Percentiles rank a stretch among this genome's conserved stretches.
phyloP scores from a whole-genome alignment of 75 land plant species.

The Gnetum montanum region DNA sequence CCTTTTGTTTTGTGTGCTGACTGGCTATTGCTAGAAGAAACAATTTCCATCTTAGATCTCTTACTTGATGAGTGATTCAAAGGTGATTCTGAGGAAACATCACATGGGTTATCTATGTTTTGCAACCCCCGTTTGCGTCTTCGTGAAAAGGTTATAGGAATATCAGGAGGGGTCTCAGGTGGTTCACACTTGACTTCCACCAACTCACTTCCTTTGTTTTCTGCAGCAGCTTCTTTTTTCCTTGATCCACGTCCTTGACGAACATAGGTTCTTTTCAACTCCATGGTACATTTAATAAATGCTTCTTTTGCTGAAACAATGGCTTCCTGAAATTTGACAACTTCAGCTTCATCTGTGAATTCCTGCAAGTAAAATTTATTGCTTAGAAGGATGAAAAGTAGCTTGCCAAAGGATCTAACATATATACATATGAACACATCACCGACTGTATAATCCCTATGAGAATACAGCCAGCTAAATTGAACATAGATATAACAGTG shows the following conservation, averaged over 20 bases:
- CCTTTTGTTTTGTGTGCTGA: conserved; percentile 41
- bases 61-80: conserved; percentile 15
- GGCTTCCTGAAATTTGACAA: conserved; percentile 5
- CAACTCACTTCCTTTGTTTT: not conserved
- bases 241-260: conserved; percentile 7
- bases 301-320: conserved; percentile 7
- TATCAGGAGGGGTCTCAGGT: too few relatives aligned
- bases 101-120: conserved; percentile 15
- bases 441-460: too few relatives aligned
- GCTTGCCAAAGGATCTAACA: too few relatives aligned
- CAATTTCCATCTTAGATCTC: conserved; percentile 10
- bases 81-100: conserved; percentile 16
- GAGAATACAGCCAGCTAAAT: too few relatives aligned
- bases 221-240: not conserved
- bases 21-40: conserved; percentile 1
- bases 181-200: too few relatives aligned
- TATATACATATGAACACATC: too few relatives aligned
- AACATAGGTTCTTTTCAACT: conserved; percentile 2
- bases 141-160: conserved; percentile 40
- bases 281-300: conserved; percentile 2
- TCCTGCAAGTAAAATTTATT: not conserved
- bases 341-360: conserved; percentile 4
- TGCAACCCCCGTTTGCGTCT: conserved; percentile 32
- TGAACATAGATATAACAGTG: too few relatives aligned
- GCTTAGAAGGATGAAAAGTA: too few relatives aligned